Conservation (phyloP, 257 asterid genomes). For the Cinchona pubescens region DNA sequence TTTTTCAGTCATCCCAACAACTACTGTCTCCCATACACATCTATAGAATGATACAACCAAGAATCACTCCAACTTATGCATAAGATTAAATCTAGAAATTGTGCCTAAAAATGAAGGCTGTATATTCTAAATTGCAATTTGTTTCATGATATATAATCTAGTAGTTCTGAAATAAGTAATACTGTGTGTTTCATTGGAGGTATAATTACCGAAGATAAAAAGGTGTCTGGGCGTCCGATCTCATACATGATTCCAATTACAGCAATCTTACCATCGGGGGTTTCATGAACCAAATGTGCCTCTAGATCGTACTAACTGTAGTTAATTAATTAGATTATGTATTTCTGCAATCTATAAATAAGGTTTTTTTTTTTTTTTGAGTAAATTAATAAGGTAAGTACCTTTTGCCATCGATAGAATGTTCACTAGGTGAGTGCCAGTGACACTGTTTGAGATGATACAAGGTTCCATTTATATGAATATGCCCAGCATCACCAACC, state of each 20-base stretch:
- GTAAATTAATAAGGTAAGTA: conserved; percentile 13
- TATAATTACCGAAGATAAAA: conserved; percentile 67
- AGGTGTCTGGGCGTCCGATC: conserved; percentile 57
- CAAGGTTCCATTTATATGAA: conserved; percentile 47
- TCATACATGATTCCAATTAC: conserved; percentile 63
- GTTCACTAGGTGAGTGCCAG: conserved; percentile 92
- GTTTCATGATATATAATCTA: no score
- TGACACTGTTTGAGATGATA: conserved; percentile 57
- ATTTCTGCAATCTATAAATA: no score
- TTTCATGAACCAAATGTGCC: conserved; percentile 65
- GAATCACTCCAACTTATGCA: no score
- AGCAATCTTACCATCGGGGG: conserved; percentile 46
- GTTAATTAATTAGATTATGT: background rate
- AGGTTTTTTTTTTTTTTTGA: no score
- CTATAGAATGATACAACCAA: no score
- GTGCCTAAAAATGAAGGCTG: no score
- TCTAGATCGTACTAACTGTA: conserved; percentile 65
- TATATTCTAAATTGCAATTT: no score
- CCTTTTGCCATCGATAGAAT: conserved; percentile 64
- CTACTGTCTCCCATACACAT: no score
- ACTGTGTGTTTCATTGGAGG: no score
- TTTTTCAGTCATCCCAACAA: no score
- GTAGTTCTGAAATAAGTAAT: no score
- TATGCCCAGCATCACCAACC: conserved; percentile 49
- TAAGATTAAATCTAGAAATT: no score